phyloP scores from a whole-genome alignment of 2,329 filamentous ascomycete genomes.

The Sclerotinia borealis region DNA sequence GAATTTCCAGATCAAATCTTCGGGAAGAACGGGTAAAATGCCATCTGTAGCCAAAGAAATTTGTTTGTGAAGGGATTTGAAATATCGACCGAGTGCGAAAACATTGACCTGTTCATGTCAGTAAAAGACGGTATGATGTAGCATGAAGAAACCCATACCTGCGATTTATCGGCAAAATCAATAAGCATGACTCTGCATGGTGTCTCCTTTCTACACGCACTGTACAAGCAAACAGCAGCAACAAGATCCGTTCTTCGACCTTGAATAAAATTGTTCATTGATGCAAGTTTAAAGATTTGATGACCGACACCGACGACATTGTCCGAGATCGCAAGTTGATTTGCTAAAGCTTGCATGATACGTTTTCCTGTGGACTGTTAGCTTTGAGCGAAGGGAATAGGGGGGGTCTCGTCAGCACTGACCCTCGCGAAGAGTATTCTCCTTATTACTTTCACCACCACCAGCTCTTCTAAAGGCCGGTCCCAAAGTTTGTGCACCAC shows the following conservation, averaged over 20 bases:
- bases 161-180: constrained; percentile 81
- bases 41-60: constrained; percentile 63
- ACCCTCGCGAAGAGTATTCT: constrained; percentile 51
- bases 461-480: constrained; percentile 56
- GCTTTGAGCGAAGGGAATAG: neutral
- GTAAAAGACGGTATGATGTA: no score
- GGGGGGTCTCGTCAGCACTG: constrained; percentile 13
- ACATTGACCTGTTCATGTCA: constrained; percentile 61
- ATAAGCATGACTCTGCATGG: constrained; percentile 89
- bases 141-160: no score
- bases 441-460: constrained; percentile 51
- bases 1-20: constrained; percentile 87
- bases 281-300: constrained; percentile 70
- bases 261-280: constrained; percentile 72
- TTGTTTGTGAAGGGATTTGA: constrained; percentile 73
- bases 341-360: constrained; percentile 57
- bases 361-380: constrained; percentile 32
- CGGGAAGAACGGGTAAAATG: constrained; percentile 67
- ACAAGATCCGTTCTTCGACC: constrained; percentile 82
- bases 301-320: constrained; percentile 59
- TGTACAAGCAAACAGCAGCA: constrained; percentile 85
- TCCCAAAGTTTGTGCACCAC: constrained; percentile 46
- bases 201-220: constrained; percentile 72
- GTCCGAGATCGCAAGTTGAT: constrained; percentile 54
- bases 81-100: constrained; percentile 83